These are phyloP conservation scores for Leishmania turanica DNA, from an alignment of 208 protist genomes.

Conservation along the genomic window DNA sequence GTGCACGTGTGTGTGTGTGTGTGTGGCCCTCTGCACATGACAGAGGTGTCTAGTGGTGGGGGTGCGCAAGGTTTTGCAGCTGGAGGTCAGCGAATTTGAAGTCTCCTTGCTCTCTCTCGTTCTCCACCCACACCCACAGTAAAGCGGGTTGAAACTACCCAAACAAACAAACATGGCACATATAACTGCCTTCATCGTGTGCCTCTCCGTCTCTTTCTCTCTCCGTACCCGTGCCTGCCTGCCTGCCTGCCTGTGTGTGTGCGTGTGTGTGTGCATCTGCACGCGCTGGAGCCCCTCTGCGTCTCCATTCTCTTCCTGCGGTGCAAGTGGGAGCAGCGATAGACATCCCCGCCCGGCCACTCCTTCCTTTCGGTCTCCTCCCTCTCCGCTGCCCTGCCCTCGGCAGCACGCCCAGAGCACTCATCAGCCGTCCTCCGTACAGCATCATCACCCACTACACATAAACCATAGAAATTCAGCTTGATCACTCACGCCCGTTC, in stretches of 20 bases:
- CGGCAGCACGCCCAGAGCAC: background rate
- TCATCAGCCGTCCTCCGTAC: background rate
- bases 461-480: background rate
- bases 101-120: background rate
- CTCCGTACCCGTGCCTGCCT: background rate
- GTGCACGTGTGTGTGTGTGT: background rate
- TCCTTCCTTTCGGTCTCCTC: background rate
- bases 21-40: background rate
- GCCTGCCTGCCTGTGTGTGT: background rate
- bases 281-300: background rate
- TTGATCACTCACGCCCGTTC: background rate
- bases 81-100: background rate
- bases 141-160: background rate
- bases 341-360: background rate
- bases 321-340: background rate
- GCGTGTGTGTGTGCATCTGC: background rate
- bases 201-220: background rate
- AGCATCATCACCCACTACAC: background rate
- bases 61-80: background rate
- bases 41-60: background rate
- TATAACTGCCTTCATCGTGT: background rate
- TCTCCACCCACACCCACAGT: background rate
- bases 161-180: background rate
- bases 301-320: background rate
- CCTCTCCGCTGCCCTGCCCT: background rate